Base-by-base conservation (phyloP, 163 green algal species). In the Prototheca stagnorum region DNA sequence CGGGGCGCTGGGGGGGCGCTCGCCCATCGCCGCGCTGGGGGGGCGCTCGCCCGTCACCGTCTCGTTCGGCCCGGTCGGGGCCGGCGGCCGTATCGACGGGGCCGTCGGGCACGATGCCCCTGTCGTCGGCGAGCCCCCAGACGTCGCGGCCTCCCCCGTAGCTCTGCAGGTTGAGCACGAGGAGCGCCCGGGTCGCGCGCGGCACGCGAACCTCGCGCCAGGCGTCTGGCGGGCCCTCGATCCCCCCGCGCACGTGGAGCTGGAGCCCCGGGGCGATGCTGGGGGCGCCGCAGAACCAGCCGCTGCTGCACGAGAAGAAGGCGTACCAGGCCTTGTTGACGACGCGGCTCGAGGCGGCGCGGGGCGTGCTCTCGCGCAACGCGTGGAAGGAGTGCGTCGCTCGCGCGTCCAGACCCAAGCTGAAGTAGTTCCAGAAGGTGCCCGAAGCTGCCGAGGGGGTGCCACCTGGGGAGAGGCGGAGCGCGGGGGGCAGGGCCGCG, bases 341-440 rank as follows among this genome's bases (percentile, higher is more conserved):
- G 4, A 77, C 4, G 21, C 79, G 62, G 16, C 49, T 63, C 31
- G 57, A 56, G 12, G 84, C 71, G 0, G 76, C 61, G 31, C 44
- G 67, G 5, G 78, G 69, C 35, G 66, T 58, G 2, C 45, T 39
- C 53, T 93, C 81, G 0, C 83, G 63, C 54, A 93, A 54, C 15
- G 68, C 56, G 68, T 93, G 83, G 70, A 93, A 93, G 43, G 70
- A 71, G 57, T 85, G 79, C 7, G 83, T 79, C 1, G 83, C 73
- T 54, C 81, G 54, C 0, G 83, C 83, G 59, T 93, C 83, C 56
- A 85, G 58, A 11, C 83, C 83, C 4, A 93, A 23, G 47, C 64
- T 81, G 34, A 91, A 71, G 68, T 93, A 93, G 67, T 93, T 93
- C 77, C 78, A 93, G 53, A 88, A 86, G 47, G 73, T 52, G 23